Evolutionary conservation across 2,329 filamentous ascomycete species (phyloP).

Genomic region (Diaporthe sp.): DNA sequence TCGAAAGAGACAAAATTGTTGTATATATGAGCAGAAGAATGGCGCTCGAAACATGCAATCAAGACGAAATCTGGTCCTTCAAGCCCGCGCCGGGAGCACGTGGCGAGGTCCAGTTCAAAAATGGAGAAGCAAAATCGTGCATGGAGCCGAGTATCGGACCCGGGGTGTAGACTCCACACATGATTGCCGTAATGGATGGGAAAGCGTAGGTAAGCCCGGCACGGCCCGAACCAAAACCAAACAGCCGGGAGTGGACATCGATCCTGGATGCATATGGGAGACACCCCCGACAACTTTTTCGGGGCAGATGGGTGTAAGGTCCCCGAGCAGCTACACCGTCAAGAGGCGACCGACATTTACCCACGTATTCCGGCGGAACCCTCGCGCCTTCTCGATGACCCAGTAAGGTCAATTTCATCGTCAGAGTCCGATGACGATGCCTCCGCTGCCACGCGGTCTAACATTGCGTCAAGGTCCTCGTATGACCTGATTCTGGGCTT

Average conservation of each 20-base stretch:
- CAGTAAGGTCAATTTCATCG: constrained; percentile 67
- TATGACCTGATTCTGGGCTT: constrained; percentile 60
- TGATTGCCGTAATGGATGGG: neutral
- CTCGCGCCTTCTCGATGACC: constrained; percentile 48
- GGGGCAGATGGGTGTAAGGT: no score
- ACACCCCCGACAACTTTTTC: neutral
- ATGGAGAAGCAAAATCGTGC: constrained; percentile 11
- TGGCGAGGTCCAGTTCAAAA: neutral
- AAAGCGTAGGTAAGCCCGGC: neutral
- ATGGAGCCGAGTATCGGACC: neutral
- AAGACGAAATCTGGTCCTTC: neutral
- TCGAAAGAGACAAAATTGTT: constrained; percentile 3
- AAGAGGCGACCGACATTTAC: neutral
- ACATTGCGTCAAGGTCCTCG: constrained; percentile 71
- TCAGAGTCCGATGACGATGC: constrained; percentile 71
- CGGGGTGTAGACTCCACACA: constrained; percentile 9
- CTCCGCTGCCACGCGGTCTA: constrained; percentile 66
- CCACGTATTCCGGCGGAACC: constrained; percentile 29
- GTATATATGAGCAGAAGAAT: constrained; percentile 9
- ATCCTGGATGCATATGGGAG: neutral
- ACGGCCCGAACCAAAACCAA: constrained; percentile 14
- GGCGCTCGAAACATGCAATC: neutral
- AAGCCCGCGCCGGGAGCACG: neutral
- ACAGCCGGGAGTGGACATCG: neutral
- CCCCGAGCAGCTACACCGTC: neutral